Conservation (phyloP, 2,329 filamentous ascomycete genomes). For the Diaporthe eres region DNA sequence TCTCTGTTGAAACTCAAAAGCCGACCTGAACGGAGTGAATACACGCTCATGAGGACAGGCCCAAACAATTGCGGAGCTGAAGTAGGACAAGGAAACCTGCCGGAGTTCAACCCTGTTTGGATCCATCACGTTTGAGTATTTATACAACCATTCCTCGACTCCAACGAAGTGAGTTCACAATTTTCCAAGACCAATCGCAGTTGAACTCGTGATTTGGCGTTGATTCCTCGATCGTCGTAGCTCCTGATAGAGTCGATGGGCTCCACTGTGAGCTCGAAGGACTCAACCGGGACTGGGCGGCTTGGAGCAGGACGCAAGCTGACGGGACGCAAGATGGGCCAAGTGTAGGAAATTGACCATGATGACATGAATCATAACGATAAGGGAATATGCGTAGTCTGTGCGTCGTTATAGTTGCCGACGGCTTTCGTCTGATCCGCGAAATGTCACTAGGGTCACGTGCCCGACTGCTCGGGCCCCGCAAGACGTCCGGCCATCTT, state of each 20-base stretch:
- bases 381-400: background rate
- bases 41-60: background rate
- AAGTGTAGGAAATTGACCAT: too few relatives aligned
- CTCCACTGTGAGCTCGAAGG: too few relatives aligned
- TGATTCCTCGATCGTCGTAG: too few relatives aligned
- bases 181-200: background rate
- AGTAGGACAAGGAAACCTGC: background rate
- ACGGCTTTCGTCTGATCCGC: background rate
- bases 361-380: background rate
- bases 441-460: background rate
- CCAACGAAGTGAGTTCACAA: background rate
- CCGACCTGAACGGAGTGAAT: background rate
- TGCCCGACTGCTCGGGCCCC: background rate
- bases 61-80: background rate
- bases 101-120: background rate
- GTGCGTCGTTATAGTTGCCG: background rate
- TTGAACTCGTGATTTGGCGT: accelerated
- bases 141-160: too few relatives aligned
- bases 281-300: background rate
- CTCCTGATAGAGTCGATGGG: too few relatives aligned
- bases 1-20: background rate
- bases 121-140: background rate
- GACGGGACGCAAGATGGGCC: background rate
- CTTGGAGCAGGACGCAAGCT: background rate
- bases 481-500: background rate